Evolutionary conservation across 1,139 yeast genomes (phyloP).

Genomic region (Kurtzmaniella quercitrusa): DNA sequence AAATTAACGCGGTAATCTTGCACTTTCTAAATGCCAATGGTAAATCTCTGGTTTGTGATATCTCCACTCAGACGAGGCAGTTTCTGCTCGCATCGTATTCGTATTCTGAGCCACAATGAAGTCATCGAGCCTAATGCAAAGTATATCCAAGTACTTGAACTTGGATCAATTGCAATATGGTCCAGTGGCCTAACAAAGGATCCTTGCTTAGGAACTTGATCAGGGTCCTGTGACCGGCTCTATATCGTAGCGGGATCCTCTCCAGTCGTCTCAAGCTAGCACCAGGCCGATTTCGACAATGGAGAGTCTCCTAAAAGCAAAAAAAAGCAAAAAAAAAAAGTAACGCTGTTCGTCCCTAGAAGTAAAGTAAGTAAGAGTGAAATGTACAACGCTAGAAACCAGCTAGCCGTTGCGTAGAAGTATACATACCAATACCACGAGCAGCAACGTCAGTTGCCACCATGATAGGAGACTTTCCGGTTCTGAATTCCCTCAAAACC

Average conservation of each 20-base stretch:
- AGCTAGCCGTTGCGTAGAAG: constrained; percentile 10
- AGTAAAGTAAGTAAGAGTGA: constrained; percentile 5
- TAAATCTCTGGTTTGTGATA: background rate
- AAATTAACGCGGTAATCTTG: background rate
- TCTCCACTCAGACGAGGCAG: background rate
- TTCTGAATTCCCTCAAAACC: constrained; percentile 90
- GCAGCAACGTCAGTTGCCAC: constrained; percentile 99
- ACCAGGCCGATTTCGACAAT: too few species aligned
- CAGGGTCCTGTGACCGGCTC: background rate
- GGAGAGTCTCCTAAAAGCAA: too few species aligned
- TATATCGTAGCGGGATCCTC: background rate
- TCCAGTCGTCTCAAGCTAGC: background rate
- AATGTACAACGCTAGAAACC: constrained; percentile 6
- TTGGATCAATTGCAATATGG: too few species aligned
- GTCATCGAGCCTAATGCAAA: background rate
- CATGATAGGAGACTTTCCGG: constrained; percentile 93
- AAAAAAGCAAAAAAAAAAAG: constrained; percentile 3
- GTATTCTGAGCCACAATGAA: background rate
- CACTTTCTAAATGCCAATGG: constrained; percentile 1
- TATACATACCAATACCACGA: constrained; percentile 97
- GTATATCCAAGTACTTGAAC: background rate
- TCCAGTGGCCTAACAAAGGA: too few species aligned
- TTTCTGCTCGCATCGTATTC: background rate
- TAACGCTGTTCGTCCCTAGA: constrained; percentile 3
- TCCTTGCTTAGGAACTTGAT: too few species aligned